phyloP scores from a whole-genome alignment of 345 rosid genomes.

The Gynandropsis gynandra region DNA sequence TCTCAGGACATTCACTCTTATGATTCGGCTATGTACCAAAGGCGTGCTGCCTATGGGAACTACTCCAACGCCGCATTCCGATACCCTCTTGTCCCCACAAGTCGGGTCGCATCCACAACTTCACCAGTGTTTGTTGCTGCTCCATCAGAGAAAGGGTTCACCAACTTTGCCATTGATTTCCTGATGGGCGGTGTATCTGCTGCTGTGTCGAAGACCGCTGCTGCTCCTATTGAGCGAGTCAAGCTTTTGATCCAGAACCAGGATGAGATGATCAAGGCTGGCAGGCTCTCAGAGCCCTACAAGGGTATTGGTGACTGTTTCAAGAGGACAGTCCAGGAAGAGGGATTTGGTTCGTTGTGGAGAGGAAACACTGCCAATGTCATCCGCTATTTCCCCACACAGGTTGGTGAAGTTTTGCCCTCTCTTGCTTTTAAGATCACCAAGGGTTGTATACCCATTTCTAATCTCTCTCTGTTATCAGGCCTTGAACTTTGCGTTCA shows the following conservation, averaged over 20 bases:
- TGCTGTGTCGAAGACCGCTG: conserved; percentile 80
- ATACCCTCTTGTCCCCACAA: conserved; percentile 29
- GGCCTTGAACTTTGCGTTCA: conserved; percentile 95
- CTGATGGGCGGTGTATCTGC: conserved; percentile 90
- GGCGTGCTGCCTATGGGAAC: conserved; percentile 47
- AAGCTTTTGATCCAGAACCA: conserved; percentile 87
- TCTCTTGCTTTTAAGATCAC: neutral
- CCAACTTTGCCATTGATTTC: conserved; percentile 60
- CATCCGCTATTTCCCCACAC: conserved; percentile 86
- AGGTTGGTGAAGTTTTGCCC: conserved; percentile 32
- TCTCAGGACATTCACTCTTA: conserved; percentile 35
- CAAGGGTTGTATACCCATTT: neutral
- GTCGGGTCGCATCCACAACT: conserved; percentile 29
- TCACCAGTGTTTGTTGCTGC: conserved; percentile 53
- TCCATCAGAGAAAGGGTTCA: conserved; percentile 66
- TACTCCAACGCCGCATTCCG: conserved; percentile 61
- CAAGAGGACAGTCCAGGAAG: conserved; percentile 51
- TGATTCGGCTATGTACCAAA: conserved; percentile 41
- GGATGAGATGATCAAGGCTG: conserved; percentile 74
- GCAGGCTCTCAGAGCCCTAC: conserved; percentile 75
- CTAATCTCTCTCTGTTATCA: conserved; percentile 11
- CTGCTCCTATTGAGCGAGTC: conserved; percentile 86
- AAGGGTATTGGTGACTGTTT: conserved; percentile 81
- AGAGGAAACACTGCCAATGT: conserved; percentile 91
- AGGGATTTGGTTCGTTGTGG: conserved; percentile 66